Conservation (phyloP, 2,329 filamentous ascomycete species). For the Meredithiella fracta region DNA sequence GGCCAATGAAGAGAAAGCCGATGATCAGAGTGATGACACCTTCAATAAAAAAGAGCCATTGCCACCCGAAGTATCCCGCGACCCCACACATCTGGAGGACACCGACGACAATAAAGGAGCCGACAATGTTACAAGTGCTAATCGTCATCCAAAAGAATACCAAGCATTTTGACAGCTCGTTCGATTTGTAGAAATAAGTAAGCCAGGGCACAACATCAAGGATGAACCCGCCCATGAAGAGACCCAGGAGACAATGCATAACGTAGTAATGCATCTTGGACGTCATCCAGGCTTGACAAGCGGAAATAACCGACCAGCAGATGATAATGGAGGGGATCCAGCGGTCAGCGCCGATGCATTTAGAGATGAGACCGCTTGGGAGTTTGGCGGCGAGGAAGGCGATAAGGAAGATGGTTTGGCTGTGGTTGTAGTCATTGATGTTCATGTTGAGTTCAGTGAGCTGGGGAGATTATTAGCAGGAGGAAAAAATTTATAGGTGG, state of each 20-base stretch:
- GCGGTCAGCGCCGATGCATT: slow-evolving; percentile 32
- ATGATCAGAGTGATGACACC: slow-evolving; percentile 23
- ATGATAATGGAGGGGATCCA: slow-evolving; percentile 29
- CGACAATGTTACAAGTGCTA: slow-evolving; percentile 20
- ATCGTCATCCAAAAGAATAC: slow-evolving; percentile 21
- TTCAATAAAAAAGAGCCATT: slow-evolving; percentile 20
- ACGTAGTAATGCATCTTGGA: slow-evolving; percentile 25
- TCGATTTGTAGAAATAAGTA: slow-evolving; percentile 21
- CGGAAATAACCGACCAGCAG: slow-evolving; percentile 25
- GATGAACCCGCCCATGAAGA: slow-evolving; percentile 35
- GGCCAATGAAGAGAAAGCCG: slow-evolving; percentile 27
- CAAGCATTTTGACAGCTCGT: slow-evolving; percentile 20
- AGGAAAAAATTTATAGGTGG: neutral
- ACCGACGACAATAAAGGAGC: slow-evolving; percentile 31
- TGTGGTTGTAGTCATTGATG: slow-evolving; percentile 31
- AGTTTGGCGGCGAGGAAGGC: slow-evolving; percentile 32
- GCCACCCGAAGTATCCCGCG: slow-evolving; percentile 24
- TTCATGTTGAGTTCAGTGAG: slow-evolving; percentile 25
- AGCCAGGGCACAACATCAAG: slow-evolving; percentile 23
- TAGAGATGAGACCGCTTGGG: slow-evolving; percentile 33
- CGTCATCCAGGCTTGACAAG: slow-evolving; percentile 24
- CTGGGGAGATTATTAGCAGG: slow-evolving; percentile 17
- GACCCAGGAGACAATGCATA: slow-evolving; percentile 27
- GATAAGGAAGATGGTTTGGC: slow-evolving; percentile 27
- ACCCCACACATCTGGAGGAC: slow-evolving; percentile 24